Percentiles rank a stretch among this genome's conserved stretches.
phyloP scores from a whole-genome alignment of 2,329 filamentous ascomycete species.

The Cladorrhinum sp. region DNA sequence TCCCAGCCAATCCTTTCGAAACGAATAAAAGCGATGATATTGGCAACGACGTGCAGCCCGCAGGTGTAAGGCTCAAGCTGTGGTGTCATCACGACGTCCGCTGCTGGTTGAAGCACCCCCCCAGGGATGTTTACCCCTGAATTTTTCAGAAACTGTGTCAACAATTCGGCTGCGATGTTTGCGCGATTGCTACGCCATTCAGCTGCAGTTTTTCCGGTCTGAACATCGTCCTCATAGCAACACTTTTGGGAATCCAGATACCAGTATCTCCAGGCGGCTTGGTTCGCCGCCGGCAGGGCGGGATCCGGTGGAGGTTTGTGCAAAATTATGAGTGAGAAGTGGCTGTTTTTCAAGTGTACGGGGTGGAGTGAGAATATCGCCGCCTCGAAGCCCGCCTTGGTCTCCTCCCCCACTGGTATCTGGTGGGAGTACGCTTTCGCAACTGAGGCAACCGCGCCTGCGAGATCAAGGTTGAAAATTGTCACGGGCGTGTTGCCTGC shows the following conservation, averaged over 20 bases:
- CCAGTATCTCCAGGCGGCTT: neutral
- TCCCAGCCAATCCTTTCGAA: neutral
- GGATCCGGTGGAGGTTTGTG: conserved; percentile 1
- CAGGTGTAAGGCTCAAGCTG: neutral
- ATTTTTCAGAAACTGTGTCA: neutral
- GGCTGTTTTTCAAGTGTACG: neutral
- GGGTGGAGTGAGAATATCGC: conserved; percentile 14
- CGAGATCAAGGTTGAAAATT: no score
- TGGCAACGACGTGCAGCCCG: neutral
- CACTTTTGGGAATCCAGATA: neutral
- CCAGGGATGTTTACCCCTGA: neutral
- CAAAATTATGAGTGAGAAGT: conserved; percentile 17
- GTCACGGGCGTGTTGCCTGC: no score
- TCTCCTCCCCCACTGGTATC: neutral
- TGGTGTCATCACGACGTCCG: neutral
- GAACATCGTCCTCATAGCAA: neutral
- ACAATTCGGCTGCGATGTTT: neutral
- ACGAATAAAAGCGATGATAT: neutral
- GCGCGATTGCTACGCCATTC: neutral
- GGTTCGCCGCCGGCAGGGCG: neutral
- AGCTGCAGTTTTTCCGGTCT: neutral
- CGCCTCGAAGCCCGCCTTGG: neutral
- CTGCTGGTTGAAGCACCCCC: no score
- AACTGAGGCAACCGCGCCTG: no score
- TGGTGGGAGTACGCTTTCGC: no score